Conservation (phyloP, 352 stramenopile genomes). For the Elongisporangium prolatum region DNA sequence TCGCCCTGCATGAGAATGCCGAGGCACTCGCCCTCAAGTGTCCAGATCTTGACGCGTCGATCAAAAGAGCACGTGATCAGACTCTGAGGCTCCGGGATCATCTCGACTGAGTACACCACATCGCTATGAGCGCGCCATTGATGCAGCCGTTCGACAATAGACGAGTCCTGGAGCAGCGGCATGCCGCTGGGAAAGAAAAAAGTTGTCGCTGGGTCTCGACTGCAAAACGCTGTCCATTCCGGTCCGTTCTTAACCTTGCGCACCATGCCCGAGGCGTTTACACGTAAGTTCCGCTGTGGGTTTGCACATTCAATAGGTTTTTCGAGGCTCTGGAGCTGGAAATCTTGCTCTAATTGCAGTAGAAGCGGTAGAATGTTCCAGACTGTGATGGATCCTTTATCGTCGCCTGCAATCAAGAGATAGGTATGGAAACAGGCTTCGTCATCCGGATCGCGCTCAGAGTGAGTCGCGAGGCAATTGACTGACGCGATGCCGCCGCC, state of each 20-base stretch:
- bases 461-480: constrained; percentile 12
- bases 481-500: constrained; percentile 16
- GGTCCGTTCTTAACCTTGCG: constrained; percentile 59
- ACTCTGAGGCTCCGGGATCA: constrained; percentile 60
- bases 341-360: constrained; percentile 41
- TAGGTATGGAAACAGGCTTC: constrained; percentile 27
- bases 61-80: constrained; percentile 79
- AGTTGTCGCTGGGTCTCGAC: constrained; percentile 38
- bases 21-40: constrained; percentile 53
- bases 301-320: constrained; percentile 68
- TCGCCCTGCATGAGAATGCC: constrained; percentile 77
- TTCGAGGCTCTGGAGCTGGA: constrained; percentile 35
- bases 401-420: constrained; percentile 63
- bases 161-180: constrained; percentile 32
- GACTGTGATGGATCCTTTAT: constrained; percentile 68
- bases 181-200: constrained; percentile 61
- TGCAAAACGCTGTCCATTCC: constrained; percentile 50
- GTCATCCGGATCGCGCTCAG: constrained; percentile 15
- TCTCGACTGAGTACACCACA: constrained; percentile 73
- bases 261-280: constrained; percentile 64
- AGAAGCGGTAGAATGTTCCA: constrained; percentile 73
- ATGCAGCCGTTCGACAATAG: constrained; percentile 25
- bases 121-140: constrained; percentile 75
- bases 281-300: constrained; percentile 62
- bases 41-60: constrained; percentile 73